Evolutionary conservation across 148 eudicot genomes (phyloP).

Genomic region (Chenopodium quinoa): DNA sequence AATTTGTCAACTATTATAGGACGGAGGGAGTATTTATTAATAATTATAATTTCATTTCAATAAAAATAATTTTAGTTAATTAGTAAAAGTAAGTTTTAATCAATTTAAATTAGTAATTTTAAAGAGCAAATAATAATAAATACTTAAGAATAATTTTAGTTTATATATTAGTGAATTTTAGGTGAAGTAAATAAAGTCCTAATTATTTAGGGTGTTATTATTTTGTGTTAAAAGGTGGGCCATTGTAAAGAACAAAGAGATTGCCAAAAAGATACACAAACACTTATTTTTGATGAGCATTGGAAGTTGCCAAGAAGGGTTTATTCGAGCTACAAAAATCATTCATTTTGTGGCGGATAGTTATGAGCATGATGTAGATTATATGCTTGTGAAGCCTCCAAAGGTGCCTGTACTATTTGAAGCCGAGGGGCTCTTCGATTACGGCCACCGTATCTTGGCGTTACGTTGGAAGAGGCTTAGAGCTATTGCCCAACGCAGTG

Average conservation of each 20-base stretch:
- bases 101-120: fast-evolving
- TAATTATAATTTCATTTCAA: too few species aligned
- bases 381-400: neutral
- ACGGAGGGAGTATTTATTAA: too few species aligned
- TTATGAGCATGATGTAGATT: slow-evolving; percentile 21
- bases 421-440: slow-evolving; percentile 41
- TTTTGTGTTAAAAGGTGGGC: slow-evolving; percentile 52
- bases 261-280: slow-evolving; percentile 65
- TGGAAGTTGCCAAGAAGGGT: slow-evolving; percentile 78
- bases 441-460: slow-evolving; percentile 35
- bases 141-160: too few species aligned
- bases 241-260: slow-evolving; percentile 58
- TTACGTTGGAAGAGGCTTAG: slow-evolving; percentile 62
- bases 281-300: slow-evolving; percentile 60
- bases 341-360: slow-evolving; percentile 43
- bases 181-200: too few species aligned
- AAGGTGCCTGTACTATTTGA: neutral
- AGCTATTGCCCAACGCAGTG: slow-evolving; percentile 29
- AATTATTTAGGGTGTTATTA: neutral
- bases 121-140: too few species aligned
- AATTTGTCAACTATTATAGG: too few species aligned
- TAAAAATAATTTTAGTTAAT: too few species aligned
- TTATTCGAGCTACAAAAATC: slow-evolving; percentile 62
- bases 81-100: too few species aligned
- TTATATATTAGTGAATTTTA: too few species aligned